Base-by-base conservation (phyloP, 2,329 filamentous ascomycete genomes). In the Atkinsonella hypoxylon region DNA sequence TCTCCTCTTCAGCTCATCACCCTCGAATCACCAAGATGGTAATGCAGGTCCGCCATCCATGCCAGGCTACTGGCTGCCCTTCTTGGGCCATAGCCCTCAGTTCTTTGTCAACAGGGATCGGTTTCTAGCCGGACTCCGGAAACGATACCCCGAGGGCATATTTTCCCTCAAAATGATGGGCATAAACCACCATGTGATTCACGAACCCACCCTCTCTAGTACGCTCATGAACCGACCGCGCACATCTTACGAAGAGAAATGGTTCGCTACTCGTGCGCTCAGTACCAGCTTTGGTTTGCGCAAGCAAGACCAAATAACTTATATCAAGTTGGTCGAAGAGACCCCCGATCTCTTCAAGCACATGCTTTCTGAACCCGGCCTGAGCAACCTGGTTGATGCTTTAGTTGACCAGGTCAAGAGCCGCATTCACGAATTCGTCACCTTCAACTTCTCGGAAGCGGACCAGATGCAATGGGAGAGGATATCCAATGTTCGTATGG, bases 401-500 rank as follows among this genome's bases (percentile, higher is more conserved):
- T 55, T 55, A 1, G 32, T 61, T 2, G 50, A 45, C 5, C 56
- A 62, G 18, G 49, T 70, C 1, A 60, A 61, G n/a, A 54, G 56
- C 10, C 58, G 60, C 36, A 60, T 67, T 10, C 58, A 61, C 1
- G 66, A 70, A 44, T 57, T 68, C 2, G 62, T 70, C 45, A 64
- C 67, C 0, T 70, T 70, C 57, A 70, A 67, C 53, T 56, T 57
- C 7, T 64, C 63, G 15, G 57, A 62, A 1, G 60, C 66, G 3
- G 68, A 70, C 44, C 68, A 70, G 52, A 60, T 58, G 45, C 64
- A 64, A 7, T 70, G 68, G 68, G 68, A 70, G 54, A 57, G 62
- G n/a, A 20, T 57, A 5, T 65, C 66, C 0, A 60, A 60, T 0
- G 64, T 64, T 7, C 59, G 61, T 8, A 55, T 63, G 8, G 54